Base-by-base conservation (phyloP, 2,329 filamentous ascomycete species). In the Xylaria sp. region DNA sequence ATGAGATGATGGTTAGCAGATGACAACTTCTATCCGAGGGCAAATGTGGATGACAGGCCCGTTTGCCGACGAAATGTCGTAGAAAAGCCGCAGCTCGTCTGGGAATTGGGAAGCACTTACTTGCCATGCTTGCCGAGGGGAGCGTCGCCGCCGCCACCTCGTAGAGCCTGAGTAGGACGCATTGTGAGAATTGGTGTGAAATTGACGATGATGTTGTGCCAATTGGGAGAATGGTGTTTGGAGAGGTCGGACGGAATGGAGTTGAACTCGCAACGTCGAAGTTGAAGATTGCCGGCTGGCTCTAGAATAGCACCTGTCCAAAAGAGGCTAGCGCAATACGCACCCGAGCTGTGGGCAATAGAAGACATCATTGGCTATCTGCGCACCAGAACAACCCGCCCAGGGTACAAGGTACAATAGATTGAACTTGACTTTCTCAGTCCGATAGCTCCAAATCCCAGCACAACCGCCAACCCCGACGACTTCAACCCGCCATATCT, bases 161-260 rank as follows among this genome's bases (percentile, higher is more conserved):
- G 75, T 67, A 84, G 79, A 70, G 74, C 76, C 76, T 83, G 82
- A 75, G 83, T 82, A 74, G 83, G 83, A 73, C 79, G 81, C 83
- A 85, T 85, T 50, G 70, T 83, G 78, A 69, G 63, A 69, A 60
- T 70, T 56, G 59, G 46, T 39, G 52, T 63, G 74, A 73, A 73
- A 76, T 73, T 72, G 75, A 73, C 66, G 74, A 25, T 53, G 61
- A 71, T 61, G 59, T 69, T 63, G 65, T 68, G 68, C 78, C 77
- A 77, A 78, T 78, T 75, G 75, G 65, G 64, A 62, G 65, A 63
- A 50, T 63, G 60, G 55, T 18, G 58, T 32, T 34, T 9, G 15
- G 23, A 73, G 71, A 70, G 67, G 55, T 28, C 23, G 25, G 15
- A 43, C 8, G 55, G 53, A 34, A 60, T 20, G n/a, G 50, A 34